A percentile compares a stretch with the other conserved stretches of the same genome.
Conservation (phyloP, 1,139 yeast species). For the Scheffersomyces parashehatae region DNA sequence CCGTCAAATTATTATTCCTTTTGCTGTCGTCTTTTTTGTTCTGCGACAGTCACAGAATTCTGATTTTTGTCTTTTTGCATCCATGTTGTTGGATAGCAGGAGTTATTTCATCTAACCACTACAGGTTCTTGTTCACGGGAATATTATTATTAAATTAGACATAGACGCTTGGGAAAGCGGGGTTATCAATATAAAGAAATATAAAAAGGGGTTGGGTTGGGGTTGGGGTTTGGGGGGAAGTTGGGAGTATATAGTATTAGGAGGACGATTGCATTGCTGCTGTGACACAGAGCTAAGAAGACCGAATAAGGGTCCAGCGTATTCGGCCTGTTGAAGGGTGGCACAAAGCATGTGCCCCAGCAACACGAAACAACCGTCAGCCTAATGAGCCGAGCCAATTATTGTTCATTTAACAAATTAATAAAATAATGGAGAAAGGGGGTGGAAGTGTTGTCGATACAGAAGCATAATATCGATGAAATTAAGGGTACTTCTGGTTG, state of each 20-base stretch:
- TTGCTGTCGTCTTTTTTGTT: too few relatives aligned
- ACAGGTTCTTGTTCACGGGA: too few relatives aligned
- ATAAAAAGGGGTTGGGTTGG: background rate
- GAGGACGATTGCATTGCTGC: too few relatives aligned
- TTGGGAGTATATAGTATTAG: background rate
- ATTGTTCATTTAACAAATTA: constrained; percentile 2
- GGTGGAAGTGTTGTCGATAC: too few relatives aligned
- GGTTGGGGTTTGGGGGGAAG: background rate
- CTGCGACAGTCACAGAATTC: too few relatives aligned
- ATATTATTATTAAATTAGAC: background rate
- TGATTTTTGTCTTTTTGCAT: too few relatives aligned
- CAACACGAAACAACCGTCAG: background rate
- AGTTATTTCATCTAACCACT: too few relatives aligned
- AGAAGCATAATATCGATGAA: too few relatives aligned
- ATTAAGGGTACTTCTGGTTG: too few relatives aligned
- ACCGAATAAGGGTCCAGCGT: constrained; percentile 6
- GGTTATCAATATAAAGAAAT: background rate
- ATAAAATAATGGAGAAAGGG: background rate
- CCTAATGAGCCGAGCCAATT: constrained; percentile 8
- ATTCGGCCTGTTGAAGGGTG: constrained; percentile 1
- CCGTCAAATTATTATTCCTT: too few relatives aligned
- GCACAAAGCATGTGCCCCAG: background rate
- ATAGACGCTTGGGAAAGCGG: background rate
- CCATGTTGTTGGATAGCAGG: too few relatives aligned
- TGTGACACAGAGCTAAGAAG: background rate